A percentile compares a stretch with the other conserved stretches of the same genome.
phyloP scores from a whole-genome alignment of 163 green algal species.

The Volvox carteri region DNA sequence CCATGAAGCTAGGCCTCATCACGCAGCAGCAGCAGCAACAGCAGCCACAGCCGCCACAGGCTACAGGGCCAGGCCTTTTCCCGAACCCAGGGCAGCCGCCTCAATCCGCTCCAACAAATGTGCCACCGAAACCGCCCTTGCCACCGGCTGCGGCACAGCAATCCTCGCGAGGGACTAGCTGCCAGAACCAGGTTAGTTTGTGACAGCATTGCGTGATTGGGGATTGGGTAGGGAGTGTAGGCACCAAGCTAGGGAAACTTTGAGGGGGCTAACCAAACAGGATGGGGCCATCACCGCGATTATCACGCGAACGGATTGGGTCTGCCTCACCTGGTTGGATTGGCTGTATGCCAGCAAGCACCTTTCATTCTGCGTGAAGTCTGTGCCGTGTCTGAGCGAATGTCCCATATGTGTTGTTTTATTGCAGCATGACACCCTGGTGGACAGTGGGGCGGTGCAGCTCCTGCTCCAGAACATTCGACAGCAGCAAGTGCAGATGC shows the following conservation, averaged over 20 bases:
- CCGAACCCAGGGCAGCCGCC: background rate
- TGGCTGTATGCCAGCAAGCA: no score
- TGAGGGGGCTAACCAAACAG: no score
- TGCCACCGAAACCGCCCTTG: background rate
- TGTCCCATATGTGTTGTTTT: no score
- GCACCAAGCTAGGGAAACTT: no score
- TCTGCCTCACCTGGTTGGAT: no score
- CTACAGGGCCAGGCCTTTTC: background rate
- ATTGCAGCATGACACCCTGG: constrained; percentile 41
- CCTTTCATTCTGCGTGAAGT: no score
- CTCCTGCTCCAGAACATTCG: constrained; percentile 27
- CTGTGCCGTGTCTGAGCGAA: no score
- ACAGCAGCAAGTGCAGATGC: constrained; percentile 17
- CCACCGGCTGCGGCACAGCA: background rate
- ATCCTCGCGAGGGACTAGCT: background rate
- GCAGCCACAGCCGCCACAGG: background rate
- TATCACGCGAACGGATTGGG: no score
- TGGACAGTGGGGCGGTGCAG: constrained; percentile 24
- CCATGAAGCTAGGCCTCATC: constrained; percentile 53
- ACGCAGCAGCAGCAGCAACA: background rate
- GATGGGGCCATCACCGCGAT: no score
- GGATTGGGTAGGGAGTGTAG: no score
- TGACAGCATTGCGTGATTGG: no score
- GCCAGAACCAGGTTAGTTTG: constrained; percentile 23
- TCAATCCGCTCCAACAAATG: background rate